These are phyloP conservation scores for Boechera divaricarpa DNA, from an alignment of 345 rosid genomes.

Conservation along the genomic window DNA sequence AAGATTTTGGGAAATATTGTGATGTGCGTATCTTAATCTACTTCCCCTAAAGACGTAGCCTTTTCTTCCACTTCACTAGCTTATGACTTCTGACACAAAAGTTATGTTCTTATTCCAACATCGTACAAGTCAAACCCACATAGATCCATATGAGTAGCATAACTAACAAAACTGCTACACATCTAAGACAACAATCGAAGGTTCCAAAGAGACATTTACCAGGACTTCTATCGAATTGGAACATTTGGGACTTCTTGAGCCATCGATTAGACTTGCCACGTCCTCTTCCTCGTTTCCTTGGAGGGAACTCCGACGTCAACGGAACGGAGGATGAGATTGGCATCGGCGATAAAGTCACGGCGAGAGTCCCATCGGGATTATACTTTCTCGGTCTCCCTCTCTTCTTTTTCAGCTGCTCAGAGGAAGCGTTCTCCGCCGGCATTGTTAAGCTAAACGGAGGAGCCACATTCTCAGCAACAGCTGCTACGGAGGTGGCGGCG, in stretches of 20 bases:
- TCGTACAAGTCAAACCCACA: constrained; percentile 24
- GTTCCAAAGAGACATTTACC: constrained; percentile 46
- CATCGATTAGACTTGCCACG: constrained; percentile 54
- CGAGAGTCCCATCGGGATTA: constrained; percentile 68
- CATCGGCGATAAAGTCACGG: constrained; percentile 76
- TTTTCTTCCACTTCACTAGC: constrained; percentile 5
- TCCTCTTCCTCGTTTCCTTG: constrained; percentile 73
- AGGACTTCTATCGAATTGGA: constrained; percentile 62
- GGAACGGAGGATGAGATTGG: constrained; percentile 93
- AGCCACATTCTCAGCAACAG: constrained; percentile 33
- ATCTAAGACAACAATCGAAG: background rate
- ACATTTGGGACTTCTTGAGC: constrained; percentile 64
- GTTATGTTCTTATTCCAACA: constrained; percentile 13
- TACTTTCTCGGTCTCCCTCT: constrained; percentile 95
- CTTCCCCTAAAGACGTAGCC: background rate
- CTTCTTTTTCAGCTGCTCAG: constrained; percentile 69
- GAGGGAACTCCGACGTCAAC: constrained; percentile 57
- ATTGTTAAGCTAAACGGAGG: constrained; percentile 45
- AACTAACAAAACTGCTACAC: constrained; percentile 26
- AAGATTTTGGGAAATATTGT: background rate
- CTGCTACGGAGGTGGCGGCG: constrained; percentile 4
- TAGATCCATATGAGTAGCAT: constrained; percentile 24
- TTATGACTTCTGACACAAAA: constrained; percentile 30
- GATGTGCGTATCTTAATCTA: background rate
- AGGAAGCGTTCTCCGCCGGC: constrained; percentile 43